Percentiles rank a stretch among this genome's conserved stretches.
Conservation (phyloP, 352 stramenopile genomes). For the Globisporangium uncinulatum region DNA sequence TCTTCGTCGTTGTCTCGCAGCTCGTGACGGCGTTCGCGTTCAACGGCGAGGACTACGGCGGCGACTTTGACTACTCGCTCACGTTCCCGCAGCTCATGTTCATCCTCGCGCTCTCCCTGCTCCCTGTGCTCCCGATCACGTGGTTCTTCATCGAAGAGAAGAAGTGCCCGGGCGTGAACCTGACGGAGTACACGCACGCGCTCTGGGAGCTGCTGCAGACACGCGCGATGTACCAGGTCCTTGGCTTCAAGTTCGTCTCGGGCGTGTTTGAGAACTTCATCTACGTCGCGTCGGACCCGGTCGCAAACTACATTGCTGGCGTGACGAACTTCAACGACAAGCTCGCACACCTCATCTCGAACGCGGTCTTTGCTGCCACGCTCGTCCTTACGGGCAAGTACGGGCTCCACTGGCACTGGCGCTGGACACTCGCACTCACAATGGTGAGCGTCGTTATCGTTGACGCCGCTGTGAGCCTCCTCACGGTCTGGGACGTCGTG, state of each 20-base stretch:
- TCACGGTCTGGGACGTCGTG: constrained; percentile 30
- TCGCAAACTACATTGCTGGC: constrained; percentile 16
- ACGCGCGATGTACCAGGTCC: constrained; percentile 16
- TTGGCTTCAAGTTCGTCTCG: constrained; percentile 16
- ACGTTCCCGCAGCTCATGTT: constrained; percentile 14
- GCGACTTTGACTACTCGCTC: not conserved
- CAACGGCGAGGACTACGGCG: constrained; percentile 17
- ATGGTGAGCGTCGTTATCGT: not conserved
- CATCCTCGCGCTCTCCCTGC: constrained; percentile 7
- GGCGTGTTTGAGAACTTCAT: constrained; percentile 15
- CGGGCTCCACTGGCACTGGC: no score
- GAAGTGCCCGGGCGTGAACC: no score
- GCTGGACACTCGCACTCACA: not conserved
- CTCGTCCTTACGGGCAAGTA: no score
- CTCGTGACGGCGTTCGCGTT: constrained; percentile 16
- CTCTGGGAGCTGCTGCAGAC: not conserved
- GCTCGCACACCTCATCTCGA: constrained; percentile 5
- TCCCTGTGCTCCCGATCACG: constrained; percentile 2
- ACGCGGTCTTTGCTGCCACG: not conserved
- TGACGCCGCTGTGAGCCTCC: not conserved
- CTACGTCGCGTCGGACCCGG: constrained; percentile 12
- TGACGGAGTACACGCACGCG: no score
- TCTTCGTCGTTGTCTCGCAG: constrained; percentile 13
- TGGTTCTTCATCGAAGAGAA: no score
- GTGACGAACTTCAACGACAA: constrained; percentile 16